Evolutionary conservation across 768 basidiomycete genomes (phyloP).

Genomic region (Tubosaeta sp.): DNA sequence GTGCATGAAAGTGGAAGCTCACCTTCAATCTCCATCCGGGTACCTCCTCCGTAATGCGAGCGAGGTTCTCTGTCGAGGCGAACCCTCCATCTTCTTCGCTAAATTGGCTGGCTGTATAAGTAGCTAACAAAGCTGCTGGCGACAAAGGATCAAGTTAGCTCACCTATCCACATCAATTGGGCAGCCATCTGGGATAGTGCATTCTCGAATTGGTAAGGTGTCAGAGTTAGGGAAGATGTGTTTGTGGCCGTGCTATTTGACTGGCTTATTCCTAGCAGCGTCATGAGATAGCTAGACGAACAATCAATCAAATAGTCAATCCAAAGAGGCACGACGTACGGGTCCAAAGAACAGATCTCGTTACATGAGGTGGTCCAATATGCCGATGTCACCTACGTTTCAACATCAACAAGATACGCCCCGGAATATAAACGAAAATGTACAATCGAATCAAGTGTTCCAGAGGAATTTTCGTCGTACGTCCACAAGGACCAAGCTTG

Average conservation of each 20-base stretch:
- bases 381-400: not conserved
- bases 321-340: not conserved
- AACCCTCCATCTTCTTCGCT: not conserved
- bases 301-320: not conserved
- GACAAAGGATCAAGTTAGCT: not conserved
- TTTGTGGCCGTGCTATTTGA: not conserved
- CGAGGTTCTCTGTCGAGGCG: not conserved
- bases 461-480: not conserved
- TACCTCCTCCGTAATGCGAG: not conserved
- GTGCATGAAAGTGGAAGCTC: not conserved
- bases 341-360: not conserved
- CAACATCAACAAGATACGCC: not conserved
- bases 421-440: too few relatives aligned
- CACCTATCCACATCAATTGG: not conserved
- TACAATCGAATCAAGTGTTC: not conserved
- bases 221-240: not conserved
- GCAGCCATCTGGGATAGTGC: not conserved
- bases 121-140: not conserved
- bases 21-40: not conserved
- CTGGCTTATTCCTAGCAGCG: not conserved
- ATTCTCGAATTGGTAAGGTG: not conserved
- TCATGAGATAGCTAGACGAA: not conserved
- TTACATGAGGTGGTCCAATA: not conserved
- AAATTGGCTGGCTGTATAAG: not conserved
- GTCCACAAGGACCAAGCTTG: not conserved